Base-by-base conservation (phyloP, 257 asterid species). In the Jacaranda mimosifolia region DNA sequence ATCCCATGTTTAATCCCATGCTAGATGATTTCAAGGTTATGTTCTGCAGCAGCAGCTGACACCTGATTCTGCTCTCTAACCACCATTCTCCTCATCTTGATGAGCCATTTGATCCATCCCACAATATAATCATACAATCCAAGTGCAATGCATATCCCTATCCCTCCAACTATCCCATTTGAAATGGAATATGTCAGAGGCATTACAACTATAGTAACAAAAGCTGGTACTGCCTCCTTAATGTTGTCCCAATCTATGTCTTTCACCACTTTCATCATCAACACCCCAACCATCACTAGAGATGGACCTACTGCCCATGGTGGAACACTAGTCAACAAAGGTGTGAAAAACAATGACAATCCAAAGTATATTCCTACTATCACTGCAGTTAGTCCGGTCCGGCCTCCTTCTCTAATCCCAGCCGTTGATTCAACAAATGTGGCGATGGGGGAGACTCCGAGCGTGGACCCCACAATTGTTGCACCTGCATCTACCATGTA, bases 231-330 rank as follows among this genome's bases (percentile, higher is more conserved):
- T 1, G 89, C 97, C 52, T 92, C 95, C 81, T 79, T 85, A 0
- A 85, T 19, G 52, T 91, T 79, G 3, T 85, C 82, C 97, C 97
- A 92, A 48, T 92, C 93, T 6, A 92, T 87, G 26, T 89, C 94
- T 39, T 84, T 91, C 35, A 92, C 89, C 57, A 89, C 97, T 52
- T 79, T 89, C 93, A 92, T 86, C 93, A 89, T 91, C 88, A 90
- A 58, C 35, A 92, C 97, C 39, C 97, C 97, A 36, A 92, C 97
- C 83, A 92, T 84, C 70, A 92, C 92, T 7, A 92, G 87, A 7
- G 97, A 92, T 14, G 97, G 97, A 21, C 97, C 97, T 38, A 91
- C 76, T 14, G 97, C 97, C 97, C 97, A 92, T 19, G 97, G 92
- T 35, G 97, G 97, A 51, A 92, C 97, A 49, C 89, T 89, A 0